Evolutionary conservation across 2,329 filamentous ascomycete species (phyloP).

Genomic region (Alternaria sp.): DNA sequence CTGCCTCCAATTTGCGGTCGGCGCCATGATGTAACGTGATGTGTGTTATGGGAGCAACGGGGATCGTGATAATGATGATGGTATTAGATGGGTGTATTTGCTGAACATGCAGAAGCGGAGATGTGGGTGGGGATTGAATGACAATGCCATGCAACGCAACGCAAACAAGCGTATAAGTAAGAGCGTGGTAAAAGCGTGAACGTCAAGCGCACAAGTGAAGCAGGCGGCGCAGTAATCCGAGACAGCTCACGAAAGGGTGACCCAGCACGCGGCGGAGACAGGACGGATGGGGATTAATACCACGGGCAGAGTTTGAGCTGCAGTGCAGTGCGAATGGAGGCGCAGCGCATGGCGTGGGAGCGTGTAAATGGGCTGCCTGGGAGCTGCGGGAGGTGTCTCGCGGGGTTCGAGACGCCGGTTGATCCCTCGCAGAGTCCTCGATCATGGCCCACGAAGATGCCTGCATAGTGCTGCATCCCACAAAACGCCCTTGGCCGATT

Average conservation of each 20-base stretch:
- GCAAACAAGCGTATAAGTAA: constrained; percentile 30
- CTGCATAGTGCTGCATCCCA: constrained; percentile 24
- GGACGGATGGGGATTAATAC: constrained; percentile 32
- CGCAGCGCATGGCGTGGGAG: constrained; percentile 37
- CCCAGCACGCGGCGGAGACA: constrained; percentile 35
- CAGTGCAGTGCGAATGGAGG: constrained; percentile 30
- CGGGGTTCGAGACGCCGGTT: constrained; percentile 21
- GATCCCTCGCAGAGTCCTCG: constrained; percentile 25
- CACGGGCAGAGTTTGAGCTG: constrained; percentile 20
- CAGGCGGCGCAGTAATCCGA: constrained; percentile 34
- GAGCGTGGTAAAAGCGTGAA: constrained; percentile 19
- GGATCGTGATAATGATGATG: constrained; percentile 8
- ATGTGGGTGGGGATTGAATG: constrained; percentile 22
- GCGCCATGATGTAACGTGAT: constrained; percentile 40
- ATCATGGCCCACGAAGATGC: constrained; percentile 34
- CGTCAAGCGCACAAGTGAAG: constrained; percentile 22
- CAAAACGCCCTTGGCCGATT: constrained; percentile 22
- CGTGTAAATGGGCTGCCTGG: constrained; percentile 25
- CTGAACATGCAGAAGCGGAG: constrained; percentile 11
- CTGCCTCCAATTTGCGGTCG: constrained; percentile 44
- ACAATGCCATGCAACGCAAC: constrained; percentile 26
- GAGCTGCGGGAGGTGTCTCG: constrained; percentile 13
- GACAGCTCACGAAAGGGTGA: constrained; percentile 39
- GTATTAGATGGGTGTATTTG: constrained; percentile 13
- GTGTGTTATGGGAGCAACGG: constrained; percentile 5